Evolutionary conservation across 208 protist genomes (phyloP), one percentile per base, ranked within the genome.

Genomic region (Crithidia thermophila): DNA sequence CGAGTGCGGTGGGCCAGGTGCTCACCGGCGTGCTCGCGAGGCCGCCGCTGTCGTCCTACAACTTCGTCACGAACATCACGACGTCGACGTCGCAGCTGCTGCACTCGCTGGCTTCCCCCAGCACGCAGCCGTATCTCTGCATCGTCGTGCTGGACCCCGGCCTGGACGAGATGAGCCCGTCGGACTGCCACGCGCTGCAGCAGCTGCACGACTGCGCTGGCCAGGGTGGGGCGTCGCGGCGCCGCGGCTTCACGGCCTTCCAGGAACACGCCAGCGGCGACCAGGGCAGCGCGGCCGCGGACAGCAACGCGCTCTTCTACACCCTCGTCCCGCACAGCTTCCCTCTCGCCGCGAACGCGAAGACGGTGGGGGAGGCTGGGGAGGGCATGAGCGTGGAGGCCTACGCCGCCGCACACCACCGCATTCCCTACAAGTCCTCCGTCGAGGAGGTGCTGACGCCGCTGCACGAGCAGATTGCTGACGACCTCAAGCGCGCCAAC

Each of bases 91-190:
- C 83, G 28, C 76, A 81, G 71, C 67, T 89, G 20, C 57, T 42
- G 11, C n/a, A 62, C 13, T 60, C 55, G 20, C 71, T 89, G 27
- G 53, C 28, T 1, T 28, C 33, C n/a, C 25, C 40, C 10, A 34
- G 45, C 28, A 57, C 37, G 33, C 31, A 39, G 20, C 79, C 77
- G 7, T 72, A 61, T 23, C 30, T 85, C 27, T 75, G 67, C 31
- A 47, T 85, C n/a, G 68, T 85, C 23, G 76, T 85, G 20, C 28
- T 85, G 42, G 83, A 85, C 59, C 23, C 66, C 10, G 30, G 55
- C 30, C 33, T 71, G n/a, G 33, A 56, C 20, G 40, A 72, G n/a
- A 43, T 81, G 30, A 70, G 68, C 53, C 52, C 57, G 3, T 65
- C 64, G 14, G 77, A 87, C 31, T 65, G 53, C 18, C 23, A 53